phyloP scores from a whole-genome alignment of 2,329 filamentous ascomycete genomes.

The Colletotrichum sp. region DNA sequence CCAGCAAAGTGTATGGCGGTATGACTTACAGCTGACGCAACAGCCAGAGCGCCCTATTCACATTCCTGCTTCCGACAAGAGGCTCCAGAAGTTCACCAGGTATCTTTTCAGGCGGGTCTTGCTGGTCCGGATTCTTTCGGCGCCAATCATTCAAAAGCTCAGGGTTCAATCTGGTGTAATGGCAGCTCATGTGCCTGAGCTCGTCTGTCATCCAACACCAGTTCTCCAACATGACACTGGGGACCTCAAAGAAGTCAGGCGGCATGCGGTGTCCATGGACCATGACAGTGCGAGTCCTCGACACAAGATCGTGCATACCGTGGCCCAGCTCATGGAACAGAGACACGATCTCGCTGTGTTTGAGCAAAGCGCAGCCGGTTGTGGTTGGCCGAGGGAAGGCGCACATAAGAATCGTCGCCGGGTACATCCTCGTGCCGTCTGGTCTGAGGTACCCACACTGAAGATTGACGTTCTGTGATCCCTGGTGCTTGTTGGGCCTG shows the following conservation, averaged over 20 bases:
- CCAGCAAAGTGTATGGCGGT: rapidly evolving
- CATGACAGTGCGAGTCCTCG: neutral
- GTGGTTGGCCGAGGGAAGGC: neutral
- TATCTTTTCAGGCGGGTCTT: neutral
- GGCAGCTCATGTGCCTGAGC: neutral
- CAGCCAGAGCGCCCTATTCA: neutral
- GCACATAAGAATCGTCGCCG: neutral
- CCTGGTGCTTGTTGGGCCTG: neutral
- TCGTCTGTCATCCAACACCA: neutral
- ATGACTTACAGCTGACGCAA: neutral
- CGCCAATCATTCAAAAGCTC: neutral
- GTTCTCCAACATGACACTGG: neutral
- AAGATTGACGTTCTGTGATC: neutral
- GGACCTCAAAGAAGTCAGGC: neutral
- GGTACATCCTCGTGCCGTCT: rapidly evolving
- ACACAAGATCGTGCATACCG: neutral
- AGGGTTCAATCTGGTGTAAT: neutral
- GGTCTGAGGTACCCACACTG: neutral
- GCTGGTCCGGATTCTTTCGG: neutral
- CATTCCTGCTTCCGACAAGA: neutral
- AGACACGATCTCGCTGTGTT: neutral
- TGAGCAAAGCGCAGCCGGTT: neutral
- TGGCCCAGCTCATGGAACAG: neutral
- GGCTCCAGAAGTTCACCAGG: neutral
- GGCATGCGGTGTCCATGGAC: neutral